Conservation (phyloP, 1,284 basidiomycete species). For the Moniliophthora roreri region DNA sequence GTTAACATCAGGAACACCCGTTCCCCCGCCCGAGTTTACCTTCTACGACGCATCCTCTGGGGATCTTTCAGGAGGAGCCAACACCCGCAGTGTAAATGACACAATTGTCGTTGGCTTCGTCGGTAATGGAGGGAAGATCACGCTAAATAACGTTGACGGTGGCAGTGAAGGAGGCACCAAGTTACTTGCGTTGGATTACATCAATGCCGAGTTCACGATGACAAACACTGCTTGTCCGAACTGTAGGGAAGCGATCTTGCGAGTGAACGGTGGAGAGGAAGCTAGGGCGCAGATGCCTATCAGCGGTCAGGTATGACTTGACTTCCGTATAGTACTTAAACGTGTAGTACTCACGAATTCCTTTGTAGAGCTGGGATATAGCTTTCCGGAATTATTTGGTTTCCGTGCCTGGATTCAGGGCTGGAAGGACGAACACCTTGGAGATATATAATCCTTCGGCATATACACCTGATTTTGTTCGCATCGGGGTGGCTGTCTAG, state of each 20-base stretch:
- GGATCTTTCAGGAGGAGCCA: constrained; percentile 40
- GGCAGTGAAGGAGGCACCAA: constrained; percentile 41
- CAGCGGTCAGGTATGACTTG: constrained; percentile 40
- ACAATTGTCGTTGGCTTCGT: constrained; percentile 42
- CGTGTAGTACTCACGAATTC: not conserved
- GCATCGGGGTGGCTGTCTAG: constrained; percentile 35
- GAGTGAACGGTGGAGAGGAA: constrained; percentile 42
- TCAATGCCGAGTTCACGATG: constrained; percentile 44
- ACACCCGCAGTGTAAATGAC: constrained; percentile 35
- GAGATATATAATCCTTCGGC: constrained; percentile 40
- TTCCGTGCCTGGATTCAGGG: constrained; percentile 38
- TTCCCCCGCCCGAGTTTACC: constrained; percentile 33
- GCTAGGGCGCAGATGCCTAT: constrained; percentile 47
- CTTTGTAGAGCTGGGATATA: constrained; percentile 42
- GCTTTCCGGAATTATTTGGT: constrained; percentile 39
- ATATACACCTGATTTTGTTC: constrained; percentile 41
- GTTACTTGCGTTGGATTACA: constrained; percentile 45
- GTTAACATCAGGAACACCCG: constrained; percentile 29
- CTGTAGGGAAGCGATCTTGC: constrained; percentile 44
- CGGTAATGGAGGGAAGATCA: constrained; percentile 43
- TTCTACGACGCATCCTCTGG: constrained; percentile 38
- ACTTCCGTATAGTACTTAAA: constrained; percentile 1
- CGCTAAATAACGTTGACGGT: constrained; percentile 41
- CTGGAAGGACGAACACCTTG: constrained; percentile 42
- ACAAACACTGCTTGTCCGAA: constrained; percentile 46